Evolutionary conservation across 2,329 filamentous ascomycete genomes (phyloP), one percentile per base, ranked within the genome.

Genomic region (Albifimbria verrucaria): DNA sequence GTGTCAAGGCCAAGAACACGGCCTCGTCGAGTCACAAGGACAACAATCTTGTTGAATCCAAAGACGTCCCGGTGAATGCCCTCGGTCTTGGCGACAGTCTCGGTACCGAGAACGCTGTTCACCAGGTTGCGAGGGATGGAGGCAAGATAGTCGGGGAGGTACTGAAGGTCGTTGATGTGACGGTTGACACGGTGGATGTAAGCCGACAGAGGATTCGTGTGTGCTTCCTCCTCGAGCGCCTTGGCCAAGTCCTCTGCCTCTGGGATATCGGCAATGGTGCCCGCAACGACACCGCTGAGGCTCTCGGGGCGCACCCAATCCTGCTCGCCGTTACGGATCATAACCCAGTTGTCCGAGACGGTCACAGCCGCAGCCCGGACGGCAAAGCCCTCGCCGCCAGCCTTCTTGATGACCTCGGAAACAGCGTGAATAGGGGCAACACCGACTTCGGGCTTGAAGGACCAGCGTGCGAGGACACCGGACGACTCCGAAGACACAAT

Each of bases 111-210:
- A 17, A 90, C 75, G 58, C 83, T 87, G 55, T 81, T 81, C 3
- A 92, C 63, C 15, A 97, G 72, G 22, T 86, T 84, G 43, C 78
- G 72, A 4, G 91, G 91, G 10, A 97, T 76, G 17, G 77, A 77
- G 56, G 84, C 79, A 3, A 96, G 71, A 72, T 87, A 95, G 1
- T 77, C 80, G 1, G 92, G 92, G 4, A 97, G 78, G 60, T 88
- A 78, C 64, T 88, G 77, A 39, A 97, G 77, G 59, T 97, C 94
- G 45, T 83, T 78, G 15, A 91, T 63, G 66, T 99, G 94, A 45
- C 94, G 88, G 57, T 82, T 88, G 15, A 96, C 79, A 15, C 94
- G 88, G 71, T 97, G 92, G 24, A 93, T 73, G 65, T 96, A 99
- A n/a, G 94, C 94, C 11, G 82, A 78, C 6, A 90, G 64, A 3